Base-by-base conservation (phyloP, 495 filamentous ascomycete species). In the Lophiotrema nucula region DNA sequence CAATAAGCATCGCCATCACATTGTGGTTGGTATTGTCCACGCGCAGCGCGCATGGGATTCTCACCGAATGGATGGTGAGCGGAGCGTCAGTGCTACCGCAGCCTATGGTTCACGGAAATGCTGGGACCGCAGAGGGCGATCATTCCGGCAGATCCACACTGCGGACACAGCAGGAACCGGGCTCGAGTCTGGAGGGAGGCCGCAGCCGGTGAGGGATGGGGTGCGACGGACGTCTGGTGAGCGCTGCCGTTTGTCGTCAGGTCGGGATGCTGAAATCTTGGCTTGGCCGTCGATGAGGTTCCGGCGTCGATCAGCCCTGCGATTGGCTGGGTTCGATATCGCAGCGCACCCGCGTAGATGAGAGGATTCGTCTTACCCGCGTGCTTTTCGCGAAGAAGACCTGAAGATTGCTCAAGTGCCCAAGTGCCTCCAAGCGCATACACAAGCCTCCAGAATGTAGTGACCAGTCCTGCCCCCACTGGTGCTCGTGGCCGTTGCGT, bases 61-160 rank as follows among this genome's bases (percentile, higher is more conserved):
- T 44, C 55, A 50, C 45, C 45, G 39, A 41, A 24, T 22, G 46
- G 25, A 15, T 26, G 28, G 41, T 45, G 38, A 44, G 24, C 0
- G 44, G 23, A 19, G 38, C 28, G 54, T 21, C 45, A 35, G 43
- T 48, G 57, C 53, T 65, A 60, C 53, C 57, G 26, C 57, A 61
- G 56, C 56, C 56, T 60, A 6, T 53, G 56, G 46, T 19, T 56
- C 42, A 37, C 42, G 16, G 31, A 47, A 39, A 31, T 27, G 52
- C 52, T 57, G 62, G 39, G 31, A 23, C 38, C 58, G 63, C 53
- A 48, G 23, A 26, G 37, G 56, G 35, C 51, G 52, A 53, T 51
- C 62, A 65, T 65, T 37, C 56, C 62, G 56, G 27, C 50, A 45
- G 19, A 41, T 56, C 46, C 49, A 27, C 28, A 56, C 47, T 54